Percentiles rank a stretch among this genome's conserved stretches.
These are phyloP conservation scores for Neurospora intermedia DNA, from an alignment of 495 filamentous ascomycete genomes.

Conservation along the genomic window DNA sequence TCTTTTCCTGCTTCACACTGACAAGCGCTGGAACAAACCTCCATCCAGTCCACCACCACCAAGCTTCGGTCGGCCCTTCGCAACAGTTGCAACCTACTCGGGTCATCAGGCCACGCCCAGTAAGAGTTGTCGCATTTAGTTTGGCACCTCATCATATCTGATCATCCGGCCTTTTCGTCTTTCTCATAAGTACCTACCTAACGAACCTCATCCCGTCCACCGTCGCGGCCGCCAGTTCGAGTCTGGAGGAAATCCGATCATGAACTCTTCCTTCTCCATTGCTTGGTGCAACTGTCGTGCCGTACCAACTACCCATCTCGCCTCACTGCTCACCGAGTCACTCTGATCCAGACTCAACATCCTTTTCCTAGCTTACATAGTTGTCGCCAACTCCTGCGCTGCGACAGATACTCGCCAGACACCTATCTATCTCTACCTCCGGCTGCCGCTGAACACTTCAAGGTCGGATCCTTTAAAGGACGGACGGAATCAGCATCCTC, in stretches of 20 bases:
- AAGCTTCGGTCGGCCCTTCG: not conserved
- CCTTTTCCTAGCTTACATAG: not conserved
- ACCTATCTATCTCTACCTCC: not conserved
- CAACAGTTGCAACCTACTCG: not conserved
- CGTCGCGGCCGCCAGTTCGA: not conserved
- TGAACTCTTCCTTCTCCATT: not conserved
- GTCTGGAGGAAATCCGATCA: not conserved
- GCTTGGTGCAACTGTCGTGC: not conserved
- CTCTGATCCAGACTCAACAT: not conserved
- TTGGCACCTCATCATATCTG: not conserved
- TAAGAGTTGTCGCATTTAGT: not conserved
- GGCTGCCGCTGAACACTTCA: not conserved
- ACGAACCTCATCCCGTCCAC: not conserved
- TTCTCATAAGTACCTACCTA: not conserved
- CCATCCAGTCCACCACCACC: not conserved
- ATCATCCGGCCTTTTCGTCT: not conserved
- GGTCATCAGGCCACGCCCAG: not conserved
- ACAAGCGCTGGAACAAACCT: not conserved
- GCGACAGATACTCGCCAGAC: not conserved
- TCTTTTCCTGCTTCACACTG: not conserved
- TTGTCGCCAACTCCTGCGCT: not conserved
- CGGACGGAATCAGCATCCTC: not conserved
- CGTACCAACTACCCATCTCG: not conserved
- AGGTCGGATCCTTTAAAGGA: not conserved
- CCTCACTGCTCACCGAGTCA: not conserved